These are phyloP conservation scores for Coriaria nepalensis DNA, from an alignment of 306 rosid species.

Conservation along the genomic window DNA sequence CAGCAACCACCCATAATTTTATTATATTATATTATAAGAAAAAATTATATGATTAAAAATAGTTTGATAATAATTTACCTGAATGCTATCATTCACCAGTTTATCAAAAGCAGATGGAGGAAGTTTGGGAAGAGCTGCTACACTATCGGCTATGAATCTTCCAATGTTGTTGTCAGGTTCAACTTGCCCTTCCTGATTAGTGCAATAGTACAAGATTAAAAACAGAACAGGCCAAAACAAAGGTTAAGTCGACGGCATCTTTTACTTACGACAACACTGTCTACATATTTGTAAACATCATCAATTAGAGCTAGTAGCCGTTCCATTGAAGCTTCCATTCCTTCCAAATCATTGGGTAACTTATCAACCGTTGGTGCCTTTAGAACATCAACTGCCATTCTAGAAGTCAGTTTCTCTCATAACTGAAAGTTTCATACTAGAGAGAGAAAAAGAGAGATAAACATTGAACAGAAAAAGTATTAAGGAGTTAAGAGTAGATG, in stretches of 20 bases:
- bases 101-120: slow-evolving; percentile 58
- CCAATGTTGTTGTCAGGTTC: slow-evolving; percentile 68
- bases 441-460: background rate
- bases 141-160: slow-evolving; percentile 46
- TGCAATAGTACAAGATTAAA: slow-evolving; percentile 1
- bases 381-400: slow-evolving; percentile 54
- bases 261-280: slow-evolving; percentile 65
- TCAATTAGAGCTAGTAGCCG: slow-evolving; percentile 67
- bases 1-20: background rate
- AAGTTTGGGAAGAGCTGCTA: slow-evolving; percentile 68
- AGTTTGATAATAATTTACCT: slow-evolving; percentile 30
- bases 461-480: background rate
- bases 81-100: slow-evolving; percentile 67
- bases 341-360: slow-evolving; percentile 93
- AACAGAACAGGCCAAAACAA: background rate
- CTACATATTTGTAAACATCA: slow-evolving; percentile 83
- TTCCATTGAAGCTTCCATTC: slow-evolving; percentile 95
- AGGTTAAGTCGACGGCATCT: background rate
- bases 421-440: background rate
- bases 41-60: background rate
- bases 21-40: too few species aligned
- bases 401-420: background rate
- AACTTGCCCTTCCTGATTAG: slow-evolving; percentile 58
- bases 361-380: slow-evolving; percentile 72
- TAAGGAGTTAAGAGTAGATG: background rate